Evolutionary conservation across 371 early-diverging fungal species (phyloP).

Genomic region (Syncephalis plumigaleata): DNA sequence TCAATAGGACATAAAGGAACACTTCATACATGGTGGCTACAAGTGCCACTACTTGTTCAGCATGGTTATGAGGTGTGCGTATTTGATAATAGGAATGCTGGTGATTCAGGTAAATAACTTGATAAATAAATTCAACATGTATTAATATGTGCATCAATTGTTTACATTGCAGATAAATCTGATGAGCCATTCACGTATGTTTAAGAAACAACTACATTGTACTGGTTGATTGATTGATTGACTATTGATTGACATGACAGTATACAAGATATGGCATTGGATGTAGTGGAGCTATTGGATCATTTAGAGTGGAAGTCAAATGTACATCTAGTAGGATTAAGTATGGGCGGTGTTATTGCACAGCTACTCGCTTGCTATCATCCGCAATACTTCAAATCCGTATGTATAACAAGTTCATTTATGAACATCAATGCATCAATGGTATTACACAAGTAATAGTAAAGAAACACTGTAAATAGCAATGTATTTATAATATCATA

Average conservation of each 20-base stretch:
- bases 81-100: neutral
- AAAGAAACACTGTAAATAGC: neutral
- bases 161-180: neutral
- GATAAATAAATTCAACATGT: neutral
- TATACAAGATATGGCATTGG: neutral
- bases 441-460: neutral
- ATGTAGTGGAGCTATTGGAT: neutral
- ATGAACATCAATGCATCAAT: neutral
- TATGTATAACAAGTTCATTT: neutral
- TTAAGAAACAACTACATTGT: too few species aligned
- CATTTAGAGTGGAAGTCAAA: neutral
- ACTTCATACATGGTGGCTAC: neutral
- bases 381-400: neutral
- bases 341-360: neutral
- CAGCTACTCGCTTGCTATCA: neutral
- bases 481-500: neutral
- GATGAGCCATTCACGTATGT: neutral
- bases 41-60: constrained; percentile 10
- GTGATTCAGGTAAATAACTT: neutral
- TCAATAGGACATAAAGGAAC: too few species aligned
- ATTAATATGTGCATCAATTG: neutral
- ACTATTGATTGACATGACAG: too few species aligned
- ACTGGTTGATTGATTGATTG: too few species aligned
- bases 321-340: neutral
- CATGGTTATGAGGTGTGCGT: neutral